Evolutionary conservation across 352 stramenopile genomes (phyloP).

Genomic region (Globisporangium nodosum): DNA sequence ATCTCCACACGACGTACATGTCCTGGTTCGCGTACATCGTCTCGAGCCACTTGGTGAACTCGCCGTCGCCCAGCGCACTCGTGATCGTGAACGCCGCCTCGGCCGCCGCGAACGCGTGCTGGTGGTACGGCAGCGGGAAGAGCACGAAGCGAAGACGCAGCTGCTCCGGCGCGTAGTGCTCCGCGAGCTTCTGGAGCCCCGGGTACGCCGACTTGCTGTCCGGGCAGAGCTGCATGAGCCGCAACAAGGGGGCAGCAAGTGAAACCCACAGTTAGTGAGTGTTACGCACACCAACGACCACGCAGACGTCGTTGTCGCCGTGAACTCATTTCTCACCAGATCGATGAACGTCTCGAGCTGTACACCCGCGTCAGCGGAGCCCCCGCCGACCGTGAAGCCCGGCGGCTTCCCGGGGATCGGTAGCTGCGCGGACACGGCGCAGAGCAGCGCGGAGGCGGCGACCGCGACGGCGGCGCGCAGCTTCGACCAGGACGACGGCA

Average conservation of each 20-base stretch:
- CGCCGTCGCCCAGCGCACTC: slow-evolving; percentile 38
- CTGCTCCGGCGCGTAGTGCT: slow-evolving; percentile 48
- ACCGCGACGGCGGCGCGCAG: slow-evolving; percentile 13
- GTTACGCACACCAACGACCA: too few species aligned
- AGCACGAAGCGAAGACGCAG: slow-evolving; percentile 68
- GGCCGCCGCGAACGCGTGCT: slow-evolving; percentile 61
- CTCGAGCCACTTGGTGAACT: slow-evolving; percentile 72
- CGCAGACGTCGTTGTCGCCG: neutral
- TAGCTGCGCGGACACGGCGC: slow-evolving; percentile 30
- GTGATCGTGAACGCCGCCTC: slow-evolving; percentile 68
- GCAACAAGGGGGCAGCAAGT: neutral
- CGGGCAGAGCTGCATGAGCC: slow-evolving; percentile 48
- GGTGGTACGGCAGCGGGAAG: slow-evolving; percentile 76
- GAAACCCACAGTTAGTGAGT: too few species aligned
- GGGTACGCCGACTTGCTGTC: slow-evolving; percentile 68
- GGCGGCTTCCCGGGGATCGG: slow-evolving; percentile 54
- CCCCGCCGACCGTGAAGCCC: slow-evolving; percentile 55
- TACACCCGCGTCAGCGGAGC: slow-evolving; percentile 46
- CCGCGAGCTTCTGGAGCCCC: slow-evolving; percentile 50
- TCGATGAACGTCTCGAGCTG: slow-evolving; percentile 85
- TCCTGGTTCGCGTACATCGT: slow-evolving; percentile 76
- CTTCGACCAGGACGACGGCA: slow-evolving; percentile 4
- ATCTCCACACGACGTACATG: slow-evolving; percentile 25
- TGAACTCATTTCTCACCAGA: slow-evolving; percentile 26
- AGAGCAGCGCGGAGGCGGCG: slow-evolving; percentile 11